Conservation (phyloP, 306 rosid genomes). For the Fragaria ananassa region DNA sequence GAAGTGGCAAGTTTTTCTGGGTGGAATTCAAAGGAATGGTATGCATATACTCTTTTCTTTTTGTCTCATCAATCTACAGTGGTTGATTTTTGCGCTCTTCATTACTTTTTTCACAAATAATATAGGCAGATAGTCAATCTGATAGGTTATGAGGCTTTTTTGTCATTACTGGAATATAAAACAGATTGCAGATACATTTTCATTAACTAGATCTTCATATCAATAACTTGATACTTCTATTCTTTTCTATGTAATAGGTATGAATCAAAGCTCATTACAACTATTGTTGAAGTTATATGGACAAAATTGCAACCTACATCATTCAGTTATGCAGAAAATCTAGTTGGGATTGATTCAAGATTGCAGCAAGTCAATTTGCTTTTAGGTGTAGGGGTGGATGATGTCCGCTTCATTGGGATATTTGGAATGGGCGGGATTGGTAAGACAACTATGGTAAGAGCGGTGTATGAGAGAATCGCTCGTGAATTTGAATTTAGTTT, state of each 20-base stretch:
- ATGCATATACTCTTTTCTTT: background rate
- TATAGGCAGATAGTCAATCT: background rate
- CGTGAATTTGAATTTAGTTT: background rate
- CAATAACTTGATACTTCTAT: background rate
- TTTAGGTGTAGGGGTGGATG: background rate
- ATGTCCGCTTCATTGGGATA: background rate
- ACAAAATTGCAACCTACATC: background rate
- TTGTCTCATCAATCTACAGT: background rate
- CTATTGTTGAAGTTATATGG: background rate
- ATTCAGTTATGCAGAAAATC: background rate
- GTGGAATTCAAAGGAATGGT: background rate
- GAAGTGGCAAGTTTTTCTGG: background rate
- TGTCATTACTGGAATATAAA: background rate
- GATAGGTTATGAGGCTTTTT: background rate
- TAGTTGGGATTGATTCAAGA: background rate
- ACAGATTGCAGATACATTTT: background rate
- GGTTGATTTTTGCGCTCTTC: background rate
- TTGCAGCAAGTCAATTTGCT: background rate
- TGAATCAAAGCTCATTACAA: background rate
- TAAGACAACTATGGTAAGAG: constrained; percentile 21
- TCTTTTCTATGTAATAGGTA: background rate
- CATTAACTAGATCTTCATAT: background rate
- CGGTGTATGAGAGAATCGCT: constrained; percentile 6
- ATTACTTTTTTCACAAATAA: too few species aligned
- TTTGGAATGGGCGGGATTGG: constrained; percentile 2